Conservation (phyloP, 2,329 filamentous ascomycete genomes). For the Fusarium agapanthi region DNA sequence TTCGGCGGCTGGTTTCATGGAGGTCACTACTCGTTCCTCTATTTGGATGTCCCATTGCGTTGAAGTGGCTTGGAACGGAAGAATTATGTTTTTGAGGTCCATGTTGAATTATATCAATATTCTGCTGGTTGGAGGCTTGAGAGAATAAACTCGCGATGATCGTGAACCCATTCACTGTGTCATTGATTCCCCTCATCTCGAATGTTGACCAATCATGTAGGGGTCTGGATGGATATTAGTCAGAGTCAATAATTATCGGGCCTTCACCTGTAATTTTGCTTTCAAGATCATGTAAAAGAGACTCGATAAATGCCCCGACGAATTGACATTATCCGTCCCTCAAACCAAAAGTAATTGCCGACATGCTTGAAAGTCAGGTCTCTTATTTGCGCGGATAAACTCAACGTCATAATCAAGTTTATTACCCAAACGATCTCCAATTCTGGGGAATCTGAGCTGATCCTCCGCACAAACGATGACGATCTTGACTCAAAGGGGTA, state of each 20-base stretch:
- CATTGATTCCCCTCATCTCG: not conserved
- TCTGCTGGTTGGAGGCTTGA: not conserved
- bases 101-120: not conserved
- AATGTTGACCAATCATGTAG: not conserved
- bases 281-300: too few relatives aligned
- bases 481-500: constrained; percentile 7
- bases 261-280: not conserved
- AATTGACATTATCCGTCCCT: too few relatives aligned
- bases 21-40: not conserved
- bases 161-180: not conserved
- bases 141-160: not conserved
- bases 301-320: not conserved
- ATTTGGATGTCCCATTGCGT: not conserved
- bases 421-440: not conserved
- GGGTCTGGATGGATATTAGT: rapidly evolving
- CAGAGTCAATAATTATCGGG: not conserved
- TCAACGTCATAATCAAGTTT: constrained; percentile 2
- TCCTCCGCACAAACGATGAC: constrained; percentile 12
- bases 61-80: not conserved
- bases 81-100: not conserved
- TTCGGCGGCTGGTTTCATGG: not conserved
- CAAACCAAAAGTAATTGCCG: too few relatives aligned
- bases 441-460: not conserved
- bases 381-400: constrained; percentile 6
- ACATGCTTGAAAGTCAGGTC: not conserved